Evolutionary conservation across 2,329 filamentous ascomycete species (phyloP).

Genomic region (Hymenoscyphus albidus): DNA sequence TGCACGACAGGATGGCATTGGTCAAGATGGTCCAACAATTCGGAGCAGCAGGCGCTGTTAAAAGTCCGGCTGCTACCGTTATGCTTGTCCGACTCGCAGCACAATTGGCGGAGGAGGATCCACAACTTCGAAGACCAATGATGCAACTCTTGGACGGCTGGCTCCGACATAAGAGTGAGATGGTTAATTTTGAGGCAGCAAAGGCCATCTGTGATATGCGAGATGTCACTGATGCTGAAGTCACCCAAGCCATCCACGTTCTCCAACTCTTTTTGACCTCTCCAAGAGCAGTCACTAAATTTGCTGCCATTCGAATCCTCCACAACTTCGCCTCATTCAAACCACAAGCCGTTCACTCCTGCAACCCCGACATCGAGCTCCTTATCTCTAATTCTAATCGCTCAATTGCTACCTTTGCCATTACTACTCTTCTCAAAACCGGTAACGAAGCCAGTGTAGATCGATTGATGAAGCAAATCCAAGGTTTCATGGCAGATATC

Average conservation of each 20-base stretch:
- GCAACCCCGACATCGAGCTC: constrained; percentile 95
- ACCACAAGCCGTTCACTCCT: constrained; percentile 83
- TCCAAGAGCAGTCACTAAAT: constrained; percentile 92
- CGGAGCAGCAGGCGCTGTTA: constrained; percentile 82
- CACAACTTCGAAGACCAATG: constrained; percentile 87
- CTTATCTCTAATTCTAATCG: constrained; percentile 96
- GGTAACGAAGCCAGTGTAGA: constrained; percentile 97
- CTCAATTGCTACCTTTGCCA: constrained; percentile 96
- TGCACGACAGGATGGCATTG: constrained; percentile 94
- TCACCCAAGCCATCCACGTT: constrained; percentile 87
- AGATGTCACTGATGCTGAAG: constrained; percentile 88
- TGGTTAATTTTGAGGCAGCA: constrained; percentile 98
- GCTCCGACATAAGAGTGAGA: constrained; percentile 97
- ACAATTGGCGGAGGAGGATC: constrained; percentile 90
- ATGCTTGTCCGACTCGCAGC: constrained; percentile 90
- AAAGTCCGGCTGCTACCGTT: constrained; percentile 88
- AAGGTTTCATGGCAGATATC: constrained; percentile 97
- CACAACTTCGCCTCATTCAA: constrained; percentile 97
- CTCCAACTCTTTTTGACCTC: constrained; percentile 96
- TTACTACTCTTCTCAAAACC: constrained; percentile 96
- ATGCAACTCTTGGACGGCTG: constrained; percentile 94
- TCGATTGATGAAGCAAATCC: constrained; percentile 97
- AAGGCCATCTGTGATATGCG: constrained; percentile 96
- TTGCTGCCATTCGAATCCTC: constrained; percentile 91
- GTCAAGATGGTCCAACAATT: constrained; percentile 99